These are phyloP conservation scores for Aureobasidium sp. DNA, from an alignment of 2,329 filamentous ascomycete genomes.

Conservation along the genomic window DNA sequence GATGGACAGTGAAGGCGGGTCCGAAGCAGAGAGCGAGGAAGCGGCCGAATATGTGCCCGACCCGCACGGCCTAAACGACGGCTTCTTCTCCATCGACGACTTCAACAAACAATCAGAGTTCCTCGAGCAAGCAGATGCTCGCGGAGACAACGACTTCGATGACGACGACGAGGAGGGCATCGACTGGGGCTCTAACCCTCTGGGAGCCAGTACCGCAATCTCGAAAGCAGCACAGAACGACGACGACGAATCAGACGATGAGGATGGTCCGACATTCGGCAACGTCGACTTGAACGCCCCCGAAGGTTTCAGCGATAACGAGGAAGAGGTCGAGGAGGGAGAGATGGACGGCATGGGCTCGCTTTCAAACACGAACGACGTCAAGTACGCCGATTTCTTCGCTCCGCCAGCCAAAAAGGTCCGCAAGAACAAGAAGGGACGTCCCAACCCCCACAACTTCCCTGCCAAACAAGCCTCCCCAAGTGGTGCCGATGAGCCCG, in stretches of 20 bases:
- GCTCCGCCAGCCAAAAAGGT: constrained; percentile 65
- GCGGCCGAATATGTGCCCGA: constrained; percentile 60
- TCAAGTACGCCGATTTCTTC: constrained; percentile 92
- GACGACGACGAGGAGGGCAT: constrained; percentile 68
- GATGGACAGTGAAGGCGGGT: constrained; percentile 26
- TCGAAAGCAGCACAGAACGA: constrained; percentile 27
- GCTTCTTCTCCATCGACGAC: constrained; percentile 94
- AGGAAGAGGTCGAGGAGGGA: constrained; percentile 49
- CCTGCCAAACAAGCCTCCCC: constrained; percentile 32
- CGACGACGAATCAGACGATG: constrained; percentile 45
- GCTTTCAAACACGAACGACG: constrained; percentile 71
- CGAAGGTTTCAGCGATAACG: constrained; percentile 60
- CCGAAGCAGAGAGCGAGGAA: constrained; percentile 45
- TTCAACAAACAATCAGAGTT: constrained; percentile 93
- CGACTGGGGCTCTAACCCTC: constrained; percentile 78
- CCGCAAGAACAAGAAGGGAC: constrained; percentile 48
- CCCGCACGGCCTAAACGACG: constrained; percentile 83
- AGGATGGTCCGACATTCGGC: constrained; percentile 74
- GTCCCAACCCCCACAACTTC: constrained; percentile 49
- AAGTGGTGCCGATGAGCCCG: constrained; percentile 36
- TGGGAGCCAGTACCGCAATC: constrained; percentile 37
- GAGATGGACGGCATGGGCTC: constrained; percentile 47
- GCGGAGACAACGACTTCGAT: constrained; percentile 59
- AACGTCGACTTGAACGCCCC: constrained; percentile 68
- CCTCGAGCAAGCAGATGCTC: constrained; percentile 77